A percentile compares a stretch with the other conserved stretches of the same genome.
Evolutionary conservation across 805 yeast genomes (phyloP).

Genomic region (Wickerhamomyces hampshirensis): DNA sequence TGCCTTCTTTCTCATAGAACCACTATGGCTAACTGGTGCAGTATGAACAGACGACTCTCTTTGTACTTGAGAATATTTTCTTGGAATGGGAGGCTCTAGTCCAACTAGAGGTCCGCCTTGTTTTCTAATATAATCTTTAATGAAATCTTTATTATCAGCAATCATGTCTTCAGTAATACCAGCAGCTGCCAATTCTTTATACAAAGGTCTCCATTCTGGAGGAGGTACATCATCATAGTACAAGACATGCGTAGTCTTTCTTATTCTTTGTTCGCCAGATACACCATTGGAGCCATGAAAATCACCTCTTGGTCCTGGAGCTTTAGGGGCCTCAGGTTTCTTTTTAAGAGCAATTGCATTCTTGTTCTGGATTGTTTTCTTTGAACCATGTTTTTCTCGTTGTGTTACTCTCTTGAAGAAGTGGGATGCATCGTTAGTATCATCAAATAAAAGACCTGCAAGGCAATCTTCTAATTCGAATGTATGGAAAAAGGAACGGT

Average conservation of each 20-base stretch:
- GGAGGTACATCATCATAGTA: conserved; percentile 81
- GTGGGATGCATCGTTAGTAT: conserved; percentile 80
- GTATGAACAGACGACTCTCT: too few species aligned
- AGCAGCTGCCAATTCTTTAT: conserved; percentile 64
- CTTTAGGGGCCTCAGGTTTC: conserved; percentile 29
- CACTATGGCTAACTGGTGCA: conserved; percentile 24
- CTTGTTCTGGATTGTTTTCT: conserved; percentile 78
- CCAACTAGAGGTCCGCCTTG: conserved; percentile 81
- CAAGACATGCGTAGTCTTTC: conserved; percentile 53
- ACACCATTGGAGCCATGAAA: conserved; percentile 11
- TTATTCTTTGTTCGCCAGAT: conserved; percentile 43
- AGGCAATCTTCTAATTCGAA: conserved; percentile 90
- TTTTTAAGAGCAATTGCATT: conserved; percentile 81
- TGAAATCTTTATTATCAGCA: conserved; percentile 78
- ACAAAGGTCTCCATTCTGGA: conserved; percentile 75
- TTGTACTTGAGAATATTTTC: conserved; percentile 31
- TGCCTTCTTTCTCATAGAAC: conserved; percentile 31
- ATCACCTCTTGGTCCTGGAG: conserved; percentile 27
- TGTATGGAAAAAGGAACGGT: conserved; percentile 89
- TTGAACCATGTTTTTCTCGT: conserved; percentile 80
- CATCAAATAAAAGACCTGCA: conserved; percentile 86
- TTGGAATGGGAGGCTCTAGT: conserved; percentile 78
- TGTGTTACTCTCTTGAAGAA: conserved; percentile 72
- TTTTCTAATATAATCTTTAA: conserved; percentile 68
- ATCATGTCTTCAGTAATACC: conserved; percentile 88